Evolutionary conservation across 305 asterid genomes (phyloP).

Genomic region (Rubia peregrina): DNA sequence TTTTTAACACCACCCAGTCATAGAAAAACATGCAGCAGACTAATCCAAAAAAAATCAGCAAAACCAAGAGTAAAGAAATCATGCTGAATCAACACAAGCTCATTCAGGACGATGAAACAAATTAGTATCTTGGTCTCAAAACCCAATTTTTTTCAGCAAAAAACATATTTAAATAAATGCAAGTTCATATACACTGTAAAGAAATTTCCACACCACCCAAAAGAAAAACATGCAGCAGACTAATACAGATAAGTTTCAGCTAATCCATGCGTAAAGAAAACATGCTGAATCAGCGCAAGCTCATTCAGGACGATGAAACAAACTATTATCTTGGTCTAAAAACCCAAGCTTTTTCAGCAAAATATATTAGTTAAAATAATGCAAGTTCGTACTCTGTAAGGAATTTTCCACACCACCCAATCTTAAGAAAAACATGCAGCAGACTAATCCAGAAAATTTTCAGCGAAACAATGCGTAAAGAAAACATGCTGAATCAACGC

Average conservation of each 20-base stretch:
- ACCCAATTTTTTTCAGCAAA: not conserved
- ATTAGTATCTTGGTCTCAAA: not conserved
- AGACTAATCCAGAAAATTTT: no score
- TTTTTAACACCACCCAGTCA: not conserved
- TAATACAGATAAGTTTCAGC: not conserved
- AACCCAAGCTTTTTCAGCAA: not conserved
- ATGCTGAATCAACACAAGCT: not conserved
- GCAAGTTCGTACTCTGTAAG: not conserved
- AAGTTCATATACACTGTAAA: not conserved
- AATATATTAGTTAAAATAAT: not conserved
- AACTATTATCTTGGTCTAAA: not conserved
- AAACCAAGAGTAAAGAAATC: no score
- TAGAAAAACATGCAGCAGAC: not conserved
- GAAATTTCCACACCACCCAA: not conserved
- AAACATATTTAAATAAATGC: not conserved
- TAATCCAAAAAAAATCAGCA: not conserved
- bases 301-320: no score
- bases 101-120: not conserved
- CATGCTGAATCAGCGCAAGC: not conserved
- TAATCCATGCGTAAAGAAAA: not conserved
- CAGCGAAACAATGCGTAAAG: no score
- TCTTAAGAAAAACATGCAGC: no score
- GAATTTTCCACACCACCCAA: no score
- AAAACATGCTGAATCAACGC: not conserved
- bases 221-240: not conserved